Conservation (phyloP, 129 eudicot genomes). For the Escallonia rubra region DNA sequence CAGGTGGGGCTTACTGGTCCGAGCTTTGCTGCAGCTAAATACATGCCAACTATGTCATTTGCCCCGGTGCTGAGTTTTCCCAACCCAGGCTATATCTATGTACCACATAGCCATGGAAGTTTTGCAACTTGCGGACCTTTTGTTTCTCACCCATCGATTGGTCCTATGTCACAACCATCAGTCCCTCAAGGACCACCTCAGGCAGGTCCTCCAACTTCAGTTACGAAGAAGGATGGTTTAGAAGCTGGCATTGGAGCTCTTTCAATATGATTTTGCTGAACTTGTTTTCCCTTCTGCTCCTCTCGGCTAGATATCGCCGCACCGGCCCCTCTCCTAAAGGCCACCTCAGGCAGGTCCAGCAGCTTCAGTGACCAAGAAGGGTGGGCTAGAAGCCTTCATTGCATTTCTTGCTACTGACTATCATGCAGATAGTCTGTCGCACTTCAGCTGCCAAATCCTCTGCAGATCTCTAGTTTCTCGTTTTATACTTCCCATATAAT, state of each 20-base stretch:
- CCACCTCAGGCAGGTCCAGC: slow-evolving; percentile 3
- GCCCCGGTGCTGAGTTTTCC: slow-evolving; percentile 18
- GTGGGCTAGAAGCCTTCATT: slow-evolving; percentile 9
- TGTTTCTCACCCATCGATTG: neutral
- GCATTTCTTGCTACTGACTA: neutral
- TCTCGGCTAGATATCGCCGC: neutral
- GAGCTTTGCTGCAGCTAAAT: neutral
- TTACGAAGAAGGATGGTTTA: slow-evolving; percentile 8
- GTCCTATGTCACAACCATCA: slow-evolving; percentile 2
- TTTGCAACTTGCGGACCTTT: slow-evolving; percentile 5
- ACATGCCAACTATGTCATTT: slow-evolving; percentile 1
- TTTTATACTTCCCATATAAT: too few species aligned
- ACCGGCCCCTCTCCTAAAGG: slow-evolving; percentile 7
- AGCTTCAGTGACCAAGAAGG: slow-evolving; percentile 7
- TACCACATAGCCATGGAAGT: slow-evolving; percentile 8
- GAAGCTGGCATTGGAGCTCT: slow-evolving; percentile 16
- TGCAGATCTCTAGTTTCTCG: too few species aligned
- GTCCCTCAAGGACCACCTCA: slow-evolving; percentile 5
- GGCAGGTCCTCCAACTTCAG: slow-evolving; percentile 6
- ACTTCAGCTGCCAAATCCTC: too few species aligned
- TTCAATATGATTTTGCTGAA: slow-evolving; percentile 1
- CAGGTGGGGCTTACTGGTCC: slow-evolving; percentile 16
- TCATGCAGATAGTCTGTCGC: too few species aligned
- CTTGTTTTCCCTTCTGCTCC: too few species aligned
- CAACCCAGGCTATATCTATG: slow-evolving; percentile 1